These are phyloP conservation scores for Dalbergia cochinchinensis DNA, from an alignment of 306 rosid genomes.

Conservation along the genomic window DNA sequence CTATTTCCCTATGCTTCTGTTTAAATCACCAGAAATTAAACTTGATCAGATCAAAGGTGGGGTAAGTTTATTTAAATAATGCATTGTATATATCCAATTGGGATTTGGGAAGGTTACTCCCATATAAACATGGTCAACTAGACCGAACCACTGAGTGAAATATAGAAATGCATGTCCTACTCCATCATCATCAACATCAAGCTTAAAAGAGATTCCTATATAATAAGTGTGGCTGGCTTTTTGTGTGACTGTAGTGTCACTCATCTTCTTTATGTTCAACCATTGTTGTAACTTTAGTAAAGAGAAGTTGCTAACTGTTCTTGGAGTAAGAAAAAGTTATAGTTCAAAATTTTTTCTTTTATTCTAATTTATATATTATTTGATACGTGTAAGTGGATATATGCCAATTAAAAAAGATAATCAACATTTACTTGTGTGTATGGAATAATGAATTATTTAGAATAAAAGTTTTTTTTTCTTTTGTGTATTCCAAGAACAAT, in stretches of 20 bases:
- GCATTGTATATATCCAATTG: neutral
- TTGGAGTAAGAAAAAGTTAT: too few species aligned
- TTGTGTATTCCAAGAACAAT: too few species aligned
- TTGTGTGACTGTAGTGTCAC: slow-evolving; percentile 34
- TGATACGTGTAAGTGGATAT: too few species aligned
- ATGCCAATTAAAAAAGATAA: too few species aligned
- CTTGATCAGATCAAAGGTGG: neutral
- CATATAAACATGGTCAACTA: neutral
- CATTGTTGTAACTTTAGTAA: neutral
- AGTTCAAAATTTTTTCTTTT: too few species aligned
- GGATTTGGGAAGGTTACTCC: neutral
- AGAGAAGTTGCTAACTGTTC: neutral
- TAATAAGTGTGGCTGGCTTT: neutral
- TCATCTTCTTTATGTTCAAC: slow-evolving; percentile 37
- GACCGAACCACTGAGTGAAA: neutral
- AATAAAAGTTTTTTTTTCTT: too few species aligned
- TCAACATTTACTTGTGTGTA: too few species aligned
- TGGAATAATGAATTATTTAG: too few species aligned
- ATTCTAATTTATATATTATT: too few species aligned
- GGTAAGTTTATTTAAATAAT: neutral
- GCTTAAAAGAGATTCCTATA: slow-evolving; percentile 16
- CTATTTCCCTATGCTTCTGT: neutral
- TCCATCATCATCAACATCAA: slow-evolving; percentile 18
- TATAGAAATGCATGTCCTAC: slow-evolving; percentile 25
- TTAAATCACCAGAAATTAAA: neutral